Evolutionary conservation across 805 yeast species (phyloP), one percentile per base, ranked within the genome.

Genomic region (Yarrowia bubula): DNA sequence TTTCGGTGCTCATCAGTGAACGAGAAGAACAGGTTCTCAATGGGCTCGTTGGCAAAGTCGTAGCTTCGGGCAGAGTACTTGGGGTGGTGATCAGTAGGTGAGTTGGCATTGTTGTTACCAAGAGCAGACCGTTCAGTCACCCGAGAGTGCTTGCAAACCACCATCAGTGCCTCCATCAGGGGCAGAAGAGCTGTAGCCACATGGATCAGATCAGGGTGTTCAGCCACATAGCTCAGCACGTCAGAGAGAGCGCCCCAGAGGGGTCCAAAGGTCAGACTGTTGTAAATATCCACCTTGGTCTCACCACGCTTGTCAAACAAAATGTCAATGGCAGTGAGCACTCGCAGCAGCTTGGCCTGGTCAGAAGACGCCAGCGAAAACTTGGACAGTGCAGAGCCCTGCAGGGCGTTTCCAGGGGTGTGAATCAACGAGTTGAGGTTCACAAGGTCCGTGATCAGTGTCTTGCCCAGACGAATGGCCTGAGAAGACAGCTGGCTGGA

Each of bases 1-100:
- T 88, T 89, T 72, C 90, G 87, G 74, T 92, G 97, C 68, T 88
- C 88, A 69, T 90, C 93, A 0, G 97, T 91, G 72, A 93, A 93
- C 0, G 92, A 83, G 73, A 89, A 89, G 76, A 92, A 91, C 66
- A 90, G 75, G 65, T 84, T 84, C 71, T 89, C 96, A 65, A 89
- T 84, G 2, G 93, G 90, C 68, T 89, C 90, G 63, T 82, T 83
- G 4, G 87, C 80, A 71, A 89, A 86, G 73, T 91, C 93, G 66
- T 83, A 80, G 68, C 82, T 82, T 48, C 64, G 60, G 15, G 82
- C 86, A 69, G 88, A 90, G 72, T 83, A 88, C 70, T 84, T 55
- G 46, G n/a, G 60, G n/a, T 15, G 42, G 60, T 53, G 37, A 4
- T 57, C 63, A 6, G 63, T 53, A 17, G 53, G 53, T 28, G 53